Base-by-base conservation (phyloP, 805 yeast species). In the Kurtzmaniella fragi region DNA sequence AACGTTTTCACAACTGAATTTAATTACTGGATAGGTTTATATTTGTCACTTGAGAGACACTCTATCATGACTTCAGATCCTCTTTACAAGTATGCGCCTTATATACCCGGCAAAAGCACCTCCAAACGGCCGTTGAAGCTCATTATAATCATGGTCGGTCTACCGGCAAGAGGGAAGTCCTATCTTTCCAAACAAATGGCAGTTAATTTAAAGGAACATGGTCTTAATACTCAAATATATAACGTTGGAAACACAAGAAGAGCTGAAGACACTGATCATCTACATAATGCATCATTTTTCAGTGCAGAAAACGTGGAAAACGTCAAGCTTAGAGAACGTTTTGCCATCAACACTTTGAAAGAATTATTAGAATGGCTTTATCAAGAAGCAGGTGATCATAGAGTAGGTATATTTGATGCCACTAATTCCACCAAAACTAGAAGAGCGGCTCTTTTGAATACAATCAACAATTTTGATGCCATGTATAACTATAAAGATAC, bases 161-260 rank as follows among this genome's bases (percentile, higher is more conserved):
- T 80, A 25, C 96, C 96, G 0, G 95, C 95, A 0, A 70, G 95
- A 29, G 96, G 96, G 6, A 88, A 88, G 57, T 82, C 91, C 1
- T 88, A 87, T 56, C 77, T 88, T 44, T 84, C 95, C 37, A 88
- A 85, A 59, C 88, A 88, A 54, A 70, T 88, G 37, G 82, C 88
- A 2, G 65, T 95, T 40, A 88, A 83, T 59, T 65, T 88, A 56
- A 88, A 87, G 61, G 88, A 93, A 89, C 75, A 85, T 28, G 90
- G 86, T 59, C 89, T 86, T 49, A 84, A 82, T 44, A 78, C 90
- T 38, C 72, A 78, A 45, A 85, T 88, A 6, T 88, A 88, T 66
- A 88, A 88, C 51, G 96, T 88, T 26, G 96, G 96, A 0, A 83
- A 89, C 50, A 88, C 95, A 0, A 72, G 96, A 47, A 71, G 96